phyloP scores from a whole-genome alignment of 2,329 filamentous ascomycete genomes.

The Colletotrichum sp. region DNA sequence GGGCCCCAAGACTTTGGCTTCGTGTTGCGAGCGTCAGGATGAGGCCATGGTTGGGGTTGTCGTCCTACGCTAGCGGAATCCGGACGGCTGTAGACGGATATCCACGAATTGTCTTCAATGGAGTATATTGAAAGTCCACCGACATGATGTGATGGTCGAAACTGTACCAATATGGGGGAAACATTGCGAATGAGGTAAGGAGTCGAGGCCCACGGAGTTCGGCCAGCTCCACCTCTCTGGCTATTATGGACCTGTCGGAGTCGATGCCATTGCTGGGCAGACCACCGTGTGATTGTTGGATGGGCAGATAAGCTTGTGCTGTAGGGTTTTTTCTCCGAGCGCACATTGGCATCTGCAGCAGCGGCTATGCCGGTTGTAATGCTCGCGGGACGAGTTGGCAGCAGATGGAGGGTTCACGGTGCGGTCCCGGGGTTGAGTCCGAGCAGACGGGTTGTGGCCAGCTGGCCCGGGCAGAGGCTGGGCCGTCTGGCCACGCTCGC shows the following conservation, averaged over 20 bases:
- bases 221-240: constrained; percentile 2
- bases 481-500: neutral
- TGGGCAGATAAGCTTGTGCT: neutral
- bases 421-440: neutral
- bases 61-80: neutral
- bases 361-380: constrained; percentile 4
- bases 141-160: neutral
- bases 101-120: constrained; percentile 13
- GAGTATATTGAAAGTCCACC: neutral
- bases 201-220: neutral
- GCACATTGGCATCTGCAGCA: constrained; percentile 8
- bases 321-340: constrained; percentile 10
- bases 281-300: constrained; percentile 14
- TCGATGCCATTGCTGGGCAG: constrained; percentile 2
- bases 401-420: neutral
- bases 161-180: neutral
- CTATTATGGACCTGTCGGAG: constrained; percentile 9
- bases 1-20: neutral
- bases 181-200: neutral
- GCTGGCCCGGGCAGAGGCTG: neutral
- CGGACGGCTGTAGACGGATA: neutral
- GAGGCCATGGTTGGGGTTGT: neutral
- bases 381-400: neutral
- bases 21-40: neutral
- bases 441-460: neutral